phyloP scores from a whole-genome alignment of 345 rosid species.

The Hibiscus mutabilis region DNA sequence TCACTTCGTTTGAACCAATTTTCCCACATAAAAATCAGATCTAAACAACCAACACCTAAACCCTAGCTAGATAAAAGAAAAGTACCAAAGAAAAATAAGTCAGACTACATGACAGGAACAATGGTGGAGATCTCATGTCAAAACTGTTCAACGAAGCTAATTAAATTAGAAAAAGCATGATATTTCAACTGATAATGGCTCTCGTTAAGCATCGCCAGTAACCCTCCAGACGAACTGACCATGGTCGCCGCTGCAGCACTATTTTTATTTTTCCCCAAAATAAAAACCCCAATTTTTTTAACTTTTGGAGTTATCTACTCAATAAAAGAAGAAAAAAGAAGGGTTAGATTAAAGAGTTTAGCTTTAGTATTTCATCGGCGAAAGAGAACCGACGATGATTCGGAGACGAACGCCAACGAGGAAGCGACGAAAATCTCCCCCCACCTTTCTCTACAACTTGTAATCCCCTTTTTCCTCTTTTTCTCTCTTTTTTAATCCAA shows the following conservation, averaged over 20 bases:
- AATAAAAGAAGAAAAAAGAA: neutral
- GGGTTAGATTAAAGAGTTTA: neutral
- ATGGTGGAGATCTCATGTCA: conserved; percentile 99
- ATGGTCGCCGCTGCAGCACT: conserved; percentile 49
- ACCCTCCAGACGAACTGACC: conserved; percentile 92
- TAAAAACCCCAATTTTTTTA: neutral
- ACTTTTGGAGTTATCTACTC: neutral
- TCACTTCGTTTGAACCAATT: neutral
- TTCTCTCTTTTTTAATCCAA: too few relatives aligned
- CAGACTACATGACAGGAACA: conserved; percentile 74
- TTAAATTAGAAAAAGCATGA: conserved; percentile 85
- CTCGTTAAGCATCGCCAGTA: conserved; percentile 97
- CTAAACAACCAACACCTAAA: conserved; percentile 16
- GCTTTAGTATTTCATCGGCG: neutral
- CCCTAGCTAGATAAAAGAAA: neutral
- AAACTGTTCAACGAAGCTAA: conserved; percentile 74
- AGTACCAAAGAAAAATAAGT: neutral
- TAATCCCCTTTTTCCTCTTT: too few relatives aligned
- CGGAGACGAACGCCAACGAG: too few relatives aligned
- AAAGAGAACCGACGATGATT: too few relatives aligned
- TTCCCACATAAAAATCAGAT: conserved; percentile 9
- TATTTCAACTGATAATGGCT: conserved; percentile 67
- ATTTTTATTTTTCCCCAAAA: neutral
- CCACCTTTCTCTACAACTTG: too few relatives aligned
- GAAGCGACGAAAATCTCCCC: neutral